phyloP scores from a whole-genome alignment of 2,329 filamentous ascomycete species.

The Monilinia laxa region DNA sequence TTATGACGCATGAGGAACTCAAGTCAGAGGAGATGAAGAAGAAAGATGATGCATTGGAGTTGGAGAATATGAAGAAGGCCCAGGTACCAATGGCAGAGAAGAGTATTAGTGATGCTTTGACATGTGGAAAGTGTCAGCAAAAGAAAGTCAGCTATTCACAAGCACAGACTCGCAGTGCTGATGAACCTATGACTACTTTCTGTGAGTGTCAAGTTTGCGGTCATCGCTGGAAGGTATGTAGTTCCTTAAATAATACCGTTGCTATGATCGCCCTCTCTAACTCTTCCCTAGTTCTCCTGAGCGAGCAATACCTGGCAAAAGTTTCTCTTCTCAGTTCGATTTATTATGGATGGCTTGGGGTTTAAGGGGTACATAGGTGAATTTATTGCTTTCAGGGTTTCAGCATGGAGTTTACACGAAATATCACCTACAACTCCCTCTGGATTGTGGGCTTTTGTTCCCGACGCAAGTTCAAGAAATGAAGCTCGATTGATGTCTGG shows the following conservation, averaged over 20 bases:
- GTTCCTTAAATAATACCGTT: not conserved
- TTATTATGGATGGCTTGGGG: slow-evolving; percentile 39
- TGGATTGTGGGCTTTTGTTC: not conserved
- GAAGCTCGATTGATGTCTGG: not conserved
- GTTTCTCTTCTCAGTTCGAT: slow-evolving; percentile 31
- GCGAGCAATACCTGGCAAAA: slow-evolving; percentile 2
- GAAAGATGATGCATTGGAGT: slow-evolving; percentile 72
- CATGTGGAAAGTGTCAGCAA: slow-evolving; percentile 89
- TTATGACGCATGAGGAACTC: slow-evolving; percentile 87
- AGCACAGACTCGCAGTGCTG: slow-evolving; percentile 90
- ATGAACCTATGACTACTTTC: slow-evolving; percentile 86
- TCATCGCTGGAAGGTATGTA: slow-evolving; percentile 68
- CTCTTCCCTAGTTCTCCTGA: slow-evolving; percentile 39
- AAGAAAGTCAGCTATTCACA: slow-evolving; percentile 95
- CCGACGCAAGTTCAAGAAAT: not conserved
- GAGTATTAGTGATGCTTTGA: slow-evolving; percentile 82
- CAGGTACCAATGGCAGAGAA: slow-evolving; percentile 92
- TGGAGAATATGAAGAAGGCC: slow-evolving; percentile 95
- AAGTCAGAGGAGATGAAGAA: slow-evolving; percentile 80
- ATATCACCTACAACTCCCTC: not conserved
- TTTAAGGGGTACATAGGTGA: slow-evolving; percentile 26
- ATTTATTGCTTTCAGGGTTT: slow-evolving; percentile 7
- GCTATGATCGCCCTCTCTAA: slow-evolving; percentile 26
- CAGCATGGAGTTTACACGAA: slow-evolving; percentile 15
- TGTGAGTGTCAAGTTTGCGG: slow-evolving; percentile 70